A percentile compares a stretch with the other conserved stretches of the same genome.
Conservation (phyloP, 345 rosid genomes). For the Capsella bursapastoris region DNA sequence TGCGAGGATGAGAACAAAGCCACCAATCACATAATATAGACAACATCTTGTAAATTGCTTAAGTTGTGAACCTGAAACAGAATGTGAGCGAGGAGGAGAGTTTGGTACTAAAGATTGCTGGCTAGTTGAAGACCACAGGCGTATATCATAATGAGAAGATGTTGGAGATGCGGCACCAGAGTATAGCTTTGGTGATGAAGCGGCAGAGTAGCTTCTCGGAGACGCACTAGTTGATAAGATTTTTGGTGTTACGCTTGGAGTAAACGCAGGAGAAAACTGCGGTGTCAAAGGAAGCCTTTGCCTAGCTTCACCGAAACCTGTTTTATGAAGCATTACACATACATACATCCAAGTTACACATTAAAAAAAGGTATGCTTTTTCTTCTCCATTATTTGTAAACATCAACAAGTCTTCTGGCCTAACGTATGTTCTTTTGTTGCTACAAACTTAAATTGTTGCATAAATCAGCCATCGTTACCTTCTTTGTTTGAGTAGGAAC, state of each 20-base stretch:
- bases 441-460: neutral
- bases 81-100: slow-evolving; percentile 82
- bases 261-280: slow-evolving; percentile 51
- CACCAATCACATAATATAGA: neutral
- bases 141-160: slow-evolving; percentile 60
- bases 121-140: slow-evolving; percentile 83
- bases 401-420: neutral
- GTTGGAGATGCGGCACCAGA: slow-evolving; percentile 76
- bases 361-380: neutral
- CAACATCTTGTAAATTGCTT: neutral
- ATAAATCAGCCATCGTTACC: slow-evolving; percentile 47
- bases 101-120: slow-evolving; percentile 89
- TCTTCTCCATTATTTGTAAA: neutral
- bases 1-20: neutral
- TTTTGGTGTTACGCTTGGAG: slow-evolving; percentile 81
- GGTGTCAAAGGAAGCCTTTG: slow-evolving; percentile 76
- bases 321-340: neutral
- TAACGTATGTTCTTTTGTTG: neutral
- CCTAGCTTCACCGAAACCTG: slow-evolving; percentile 55
- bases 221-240: slow-evolving; percentile 63
- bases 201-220: slow-evolving; percentile 73
- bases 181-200: slow-evolving; percentile 66
- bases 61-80: slow-evolving; percentile 65
- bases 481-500: slow-evolving; percentile 52
- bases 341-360: neutral